phyloP scores from a whole-genome alignment of 768 basidiomycete species.

The Leccinellum luteum region DNA sequence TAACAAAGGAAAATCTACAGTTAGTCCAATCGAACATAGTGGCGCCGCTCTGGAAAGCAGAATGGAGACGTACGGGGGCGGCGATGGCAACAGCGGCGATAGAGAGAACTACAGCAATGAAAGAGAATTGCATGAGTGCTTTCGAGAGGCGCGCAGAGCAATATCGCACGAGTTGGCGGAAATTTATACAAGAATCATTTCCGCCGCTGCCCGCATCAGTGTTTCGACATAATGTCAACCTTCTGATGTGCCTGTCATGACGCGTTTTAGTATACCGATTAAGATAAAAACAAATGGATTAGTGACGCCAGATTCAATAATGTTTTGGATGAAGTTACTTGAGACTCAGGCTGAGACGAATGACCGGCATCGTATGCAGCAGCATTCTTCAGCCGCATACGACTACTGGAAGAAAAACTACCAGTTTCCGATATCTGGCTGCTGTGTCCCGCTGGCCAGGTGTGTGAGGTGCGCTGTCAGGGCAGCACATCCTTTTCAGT shows the following conservation, averaged over 20 bases:
- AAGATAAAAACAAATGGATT: neutral
- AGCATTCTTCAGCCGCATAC: no score
- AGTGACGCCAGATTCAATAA: neutral
- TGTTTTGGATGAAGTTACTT: neutral
- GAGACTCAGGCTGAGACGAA: no score
- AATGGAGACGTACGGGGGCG: neutral
- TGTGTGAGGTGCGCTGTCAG: neutral
- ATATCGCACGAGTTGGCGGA: neutral
- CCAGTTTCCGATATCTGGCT: neutral
- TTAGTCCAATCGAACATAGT: neutral
- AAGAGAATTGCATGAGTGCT: slow-evolving; percentile 3
- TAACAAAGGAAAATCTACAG: neutral
- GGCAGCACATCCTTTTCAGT: neutral
- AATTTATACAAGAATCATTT: neutral
- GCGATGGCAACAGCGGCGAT: neutral
- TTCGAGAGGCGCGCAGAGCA: neutral
- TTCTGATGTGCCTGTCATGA: neutral
- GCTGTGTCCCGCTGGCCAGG: neutral
- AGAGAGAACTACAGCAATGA: neutral
- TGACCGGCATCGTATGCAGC: no score
- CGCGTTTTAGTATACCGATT: neutral
- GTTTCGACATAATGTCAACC: neutral
- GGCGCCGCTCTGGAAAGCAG: neutral
- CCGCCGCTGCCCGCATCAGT: neutral
- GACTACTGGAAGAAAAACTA: neutral